phyloP scores from a whole-genome alignment of 1,284 basidiomycete species.

The Moesziomyces globuligerus region DNA sequence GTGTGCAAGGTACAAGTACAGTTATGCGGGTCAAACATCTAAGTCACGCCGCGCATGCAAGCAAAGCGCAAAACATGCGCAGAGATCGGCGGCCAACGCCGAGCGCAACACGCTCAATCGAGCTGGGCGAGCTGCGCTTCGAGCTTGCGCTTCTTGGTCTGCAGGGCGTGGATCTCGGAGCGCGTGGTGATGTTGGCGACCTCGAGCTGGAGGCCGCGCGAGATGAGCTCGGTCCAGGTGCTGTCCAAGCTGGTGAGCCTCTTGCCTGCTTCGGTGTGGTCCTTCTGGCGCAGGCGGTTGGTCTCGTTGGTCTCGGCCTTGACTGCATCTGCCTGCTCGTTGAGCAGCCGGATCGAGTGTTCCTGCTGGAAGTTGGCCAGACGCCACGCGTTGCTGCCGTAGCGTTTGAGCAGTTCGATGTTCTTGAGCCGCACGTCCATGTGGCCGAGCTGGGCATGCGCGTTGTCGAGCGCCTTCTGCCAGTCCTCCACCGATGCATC shows the following conservation, averaged over 20 bases:
- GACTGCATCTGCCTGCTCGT: conserved; percentile 19
- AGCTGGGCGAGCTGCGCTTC: conserved; percentile 17
- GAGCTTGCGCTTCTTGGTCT: conserved; percentile 26
- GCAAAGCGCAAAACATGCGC: too few relatives aligned
- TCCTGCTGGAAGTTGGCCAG: conserved; percentile 60
- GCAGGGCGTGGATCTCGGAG: conserved; percentile 72
- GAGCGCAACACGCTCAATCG: conserved; percentile 16
- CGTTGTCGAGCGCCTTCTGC: conserved; percentile 80
- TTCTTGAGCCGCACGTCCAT: conserved; percentile 87
- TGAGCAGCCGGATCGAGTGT: conserved; percentile 24
- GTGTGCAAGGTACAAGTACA: conserved; percentile 25
- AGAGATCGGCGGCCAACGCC: too few relatives aligned
- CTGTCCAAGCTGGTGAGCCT: conserved; percentile 82
- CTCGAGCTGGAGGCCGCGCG: conserved; percentile 85
- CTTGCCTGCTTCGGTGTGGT: conserved; percentile 78
- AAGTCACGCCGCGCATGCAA: too few relatives aligned
- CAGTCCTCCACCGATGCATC: conserved; percentile 79
- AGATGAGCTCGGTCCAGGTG: conserved; percentile 87
- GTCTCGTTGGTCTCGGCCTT: conserved; percentile 43
- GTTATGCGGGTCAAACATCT: too few relatives aligned
- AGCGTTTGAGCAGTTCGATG: conserved; percentile 82
- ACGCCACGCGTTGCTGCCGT: conserved; percentile 71
- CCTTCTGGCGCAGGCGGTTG: conserved; percentile 50
- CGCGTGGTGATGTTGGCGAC: conserved; percentile 88
- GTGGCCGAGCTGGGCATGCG: conserved; percentile 86